Base-by-base conservation (phyloP, 2,329 filamentous ascomycete genomes). In the Diaporthe ilicicola region DNA sequence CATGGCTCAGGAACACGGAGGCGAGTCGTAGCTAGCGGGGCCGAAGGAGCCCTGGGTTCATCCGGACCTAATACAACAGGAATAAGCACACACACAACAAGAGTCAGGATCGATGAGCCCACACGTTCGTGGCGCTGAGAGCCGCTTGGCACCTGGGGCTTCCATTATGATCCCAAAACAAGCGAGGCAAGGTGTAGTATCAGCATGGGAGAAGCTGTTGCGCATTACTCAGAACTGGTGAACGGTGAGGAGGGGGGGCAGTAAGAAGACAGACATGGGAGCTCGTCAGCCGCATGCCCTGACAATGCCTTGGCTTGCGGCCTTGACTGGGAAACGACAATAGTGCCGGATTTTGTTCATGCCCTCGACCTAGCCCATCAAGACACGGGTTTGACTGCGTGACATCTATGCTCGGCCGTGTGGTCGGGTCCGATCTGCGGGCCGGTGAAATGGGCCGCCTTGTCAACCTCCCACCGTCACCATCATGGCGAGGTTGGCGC, bases 91-190 rank as follows among this genome's bases (percentile, higher is more conserved):
- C 27, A 17, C 32, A 6, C 9, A 6, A 19, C 59, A 64, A 48
- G 34, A 50, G n/a, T n/a, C 22, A 37, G 59, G 59, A 64, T 19
- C 24, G 42, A 50, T 10, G 44, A 64, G 48, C 59, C 59, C 59
- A 64, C 44, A n/a, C 17, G 12, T 27, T 12, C 44, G 29, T 48
- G 59, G 37, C 59, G 46, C 59, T 64, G 44, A 42, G 34, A 9
- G 42, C 44, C 44, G 10, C 59, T 64, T 64, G 59, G 59, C 59
- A 50, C 2, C 29, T n/a, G 44, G 59, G 27, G 29, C 13, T 50
- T 7, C 59, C 37, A 24, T 64, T 50, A 17, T 50, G 44, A 50
- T 64, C 32, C n/a, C 59, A 64, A 64, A 64, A 64, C 59, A 64
- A 64, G 59, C 44, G 59, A 50, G n/a, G 15, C n/a, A 29, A 29